These are phyloP conservation scores for Talinum fruticosum DNA, from an alignment of 148 eudicot genomes.

Conservation along the genomic window DNA sequence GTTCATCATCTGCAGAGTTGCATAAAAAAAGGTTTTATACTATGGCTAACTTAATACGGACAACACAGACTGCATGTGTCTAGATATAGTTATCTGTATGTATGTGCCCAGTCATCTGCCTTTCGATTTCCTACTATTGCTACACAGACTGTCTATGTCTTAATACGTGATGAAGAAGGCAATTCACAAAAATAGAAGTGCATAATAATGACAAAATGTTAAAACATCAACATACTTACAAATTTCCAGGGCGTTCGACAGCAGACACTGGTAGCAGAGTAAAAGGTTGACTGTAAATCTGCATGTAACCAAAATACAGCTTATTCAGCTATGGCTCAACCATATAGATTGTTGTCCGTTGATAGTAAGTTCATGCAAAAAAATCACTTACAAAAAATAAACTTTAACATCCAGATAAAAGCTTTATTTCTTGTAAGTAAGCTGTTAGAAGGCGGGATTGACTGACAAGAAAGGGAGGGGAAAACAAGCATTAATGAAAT, in stretches of 20 bases:
- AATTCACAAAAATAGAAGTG: not conserved
- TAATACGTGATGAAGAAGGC: not conserved
- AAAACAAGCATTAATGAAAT: not conserved
- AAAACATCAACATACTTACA: constrained; percentile 44
- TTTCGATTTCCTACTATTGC: not conserved
- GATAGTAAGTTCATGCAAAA: not conserved
- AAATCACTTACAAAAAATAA: not conserved
- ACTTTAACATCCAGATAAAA: not conserved
- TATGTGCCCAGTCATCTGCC: not conserved
- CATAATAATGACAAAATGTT: not conserved
- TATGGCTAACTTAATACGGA: too few species aligned
- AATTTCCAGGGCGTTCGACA: constrained; percentile 81
- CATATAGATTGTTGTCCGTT: not conserved
- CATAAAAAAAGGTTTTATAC: too few species aligned
- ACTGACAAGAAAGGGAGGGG: not conserved
- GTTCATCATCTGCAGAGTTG: not conserved
- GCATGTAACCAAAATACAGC: constrained; percentile 22
- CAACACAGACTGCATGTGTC: too few species aligned
- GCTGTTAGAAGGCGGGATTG: not conserved
- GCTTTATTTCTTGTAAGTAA: not conserved
- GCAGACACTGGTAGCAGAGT: constrained; percentile 68
- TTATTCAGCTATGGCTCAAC: not conserved
- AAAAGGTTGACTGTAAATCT: constrained; percentile 74
- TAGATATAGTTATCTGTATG: not conserved
- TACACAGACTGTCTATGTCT: not conserved